These are phyloP conservation scores for Camellia lanceoleosa DNA, from an alignment of 148 eudicot species.

Conservation along the genomic window DNA sequence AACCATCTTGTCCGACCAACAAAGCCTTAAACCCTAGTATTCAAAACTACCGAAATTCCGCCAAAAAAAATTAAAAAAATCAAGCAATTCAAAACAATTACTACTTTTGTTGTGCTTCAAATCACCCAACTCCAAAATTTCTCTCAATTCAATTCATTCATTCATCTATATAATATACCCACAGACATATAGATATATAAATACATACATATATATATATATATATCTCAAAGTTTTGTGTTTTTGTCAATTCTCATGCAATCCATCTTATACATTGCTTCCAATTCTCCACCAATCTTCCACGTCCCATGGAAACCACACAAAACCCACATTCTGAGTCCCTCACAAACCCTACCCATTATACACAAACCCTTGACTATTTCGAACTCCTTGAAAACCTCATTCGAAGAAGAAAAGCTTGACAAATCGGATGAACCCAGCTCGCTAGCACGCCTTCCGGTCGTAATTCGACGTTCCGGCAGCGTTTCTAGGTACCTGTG, in stretches of 20 bases:
- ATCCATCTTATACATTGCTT: slow-evolving; percentile 9
- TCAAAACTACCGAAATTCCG: slow-evolving; percentile 2
- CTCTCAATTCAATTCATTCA: neutral
- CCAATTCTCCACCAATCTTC: slow-evolving; percentile 19
- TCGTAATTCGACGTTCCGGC: slow-evolving; percentile 43
- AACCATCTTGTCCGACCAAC: neutral
- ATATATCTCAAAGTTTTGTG: neutral
- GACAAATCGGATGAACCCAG: slow-evolving; percentile 17
- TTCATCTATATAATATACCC: neutral
- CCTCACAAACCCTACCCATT: slow-evolving; percentile 15
- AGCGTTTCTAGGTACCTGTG: slow-evolving; percentile 53
- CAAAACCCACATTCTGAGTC: slow-evolving; percentile 19
- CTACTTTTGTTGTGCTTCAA: neutral
- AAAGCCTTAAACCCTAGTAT: slow-evolving; percentile 5
- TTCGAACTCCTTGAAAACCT: slow-evolving; percentile 33
- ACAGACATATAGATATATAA: neutral
- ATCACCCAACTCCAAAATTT: neutral
- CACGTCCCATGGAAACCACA: slow-evolving; percentile 24
- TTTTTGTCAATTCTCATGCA: slow-evolving; percentile 38
- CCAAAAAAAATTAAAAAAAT: neutral
- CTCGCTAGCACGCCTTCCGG: slow-evolving; percentile 42
- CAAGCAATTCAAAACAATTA: neutral
- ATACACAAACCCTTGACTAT: slow-evolving; percentile 26
- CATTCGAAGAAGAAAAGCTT: slow-evolving; percentile 22
- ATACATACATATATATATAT: neutral